Conservation (phyloP, 129 eudicot species). For the Oenanthe sinensis region DNA sequence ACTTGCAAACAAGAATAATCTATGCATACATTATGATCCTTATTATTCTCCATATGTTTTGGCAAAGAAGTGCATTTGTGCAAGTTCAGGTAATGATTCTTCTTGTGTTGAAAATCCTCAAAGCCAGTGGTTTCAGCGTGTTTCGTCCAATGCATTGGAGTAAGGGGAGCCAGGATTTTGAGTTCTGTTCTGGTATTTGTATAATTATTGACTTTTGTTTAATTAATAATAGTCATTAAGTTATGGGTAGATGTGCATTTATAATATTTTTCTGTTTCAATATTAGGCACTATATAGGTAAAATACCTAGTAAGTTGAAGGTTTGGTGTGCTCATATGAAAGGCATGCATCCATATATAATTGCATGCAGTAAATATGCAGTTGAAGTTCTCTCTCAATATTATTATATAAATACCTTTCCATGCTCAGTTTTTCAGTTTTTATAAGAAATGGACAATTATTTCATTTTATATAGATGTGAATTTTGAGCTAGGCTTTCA, state of each 20-base stretch:
- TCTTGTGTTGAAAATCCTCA: slow-evolving; percentile 27
- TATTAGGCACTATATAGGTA: background rate
- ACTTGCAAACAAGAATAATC: slow-evolving; percentile 26
- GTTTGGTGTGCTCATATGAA: background rate
- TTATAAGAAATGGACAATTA: no score
- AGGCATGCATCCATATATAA: background rate
- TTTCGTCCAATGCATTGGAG: slow-evolving; percentile 26
- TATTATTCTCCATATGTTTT: slow-evolving; percentile 19
- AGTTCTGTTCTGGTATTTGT: background rate
- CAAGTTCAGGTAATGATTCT: slow-evolving; percentile 9
- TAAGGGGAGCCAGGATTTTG: background rate
- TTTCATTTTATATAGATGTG: background rate
- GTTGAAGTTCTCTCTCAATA: background rate
- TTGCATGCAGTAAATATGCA: no score
- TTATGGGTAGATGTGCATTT: no score
- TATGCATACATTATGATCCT: slow-evolving; percentile 38
- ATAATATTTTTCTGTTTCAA: no score
- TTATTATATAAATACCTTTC: no score
- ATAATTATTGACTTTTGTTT: no score
- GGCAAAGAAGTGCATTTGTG: slow-evolving; percentile 40
- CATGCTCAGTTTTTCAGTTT: no score
- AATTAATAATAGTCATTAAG: no score
- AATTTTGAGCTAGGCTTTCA: background rate
- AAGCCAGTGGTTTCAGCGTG: slow-evolving; percentile 44
- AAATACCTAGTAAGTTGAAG: background rate